Evolutionary conservation across 1,139 yeast genomes (phyloP), one percentile per base, ranked within the genome.

Genomic region (Magnusiomyces tetraspermus): DNA sequence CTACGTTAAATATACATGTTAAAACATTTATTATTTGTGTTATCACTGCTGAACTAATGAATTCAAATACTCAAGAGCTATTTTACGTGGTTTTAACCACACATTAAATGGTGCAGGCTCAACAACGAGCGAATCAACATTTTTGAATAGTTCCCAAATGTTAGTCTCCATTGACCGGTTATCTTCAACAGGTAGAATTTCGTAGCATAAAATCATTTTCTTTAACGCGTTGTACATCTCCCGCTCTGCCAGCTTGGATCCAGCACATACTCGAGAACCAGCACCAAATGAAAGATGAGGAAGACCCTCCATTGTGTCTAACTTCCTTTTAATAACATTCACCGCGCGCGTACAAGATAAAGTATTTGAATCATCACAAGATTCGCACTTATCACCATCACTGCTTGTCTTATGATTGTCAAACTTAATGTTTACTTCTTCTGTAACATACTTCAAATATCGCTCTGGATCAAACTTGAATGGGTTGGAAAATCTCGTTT

Each of bases 231-330:
- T 65, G 60, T 83, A 84, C 64, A 84, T 69, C 61, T 84, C 88
- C 53, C 77, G 76, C 59, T 74, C 71, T 0, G 88, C 88, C 51
- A 85, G 69, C 49, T 76, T 74, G 48, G 75, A 75, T 0, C 92
- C 94, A 0, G 83, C 76, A 63, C 92, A 85, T 78, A 75, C 79
- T 53, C 92, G 66, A 0, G 82, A 72, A 0, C 92, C 94, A 17
- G 78, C 77, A 0, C 92, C 92, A 66, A 83, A 85, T 0, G 87
- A 69, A 54, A 80, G 74, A 61, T 82, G 88, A 2, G 63, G 63
- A 19, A 71, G 63, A 1, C 67, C 63, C 2, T 62, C 58, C 15
- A 65, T 60, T 1, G 60, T 51, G 33, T 43, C 49, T 36, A 49
- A 45, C 2, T 49, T 19, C n/a, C 30, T 15, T 13, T 30, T 24